phyloP scores from a whole-genome alignment of 345 rosid species.

The Aquilaria yunnanensis region DNA sequence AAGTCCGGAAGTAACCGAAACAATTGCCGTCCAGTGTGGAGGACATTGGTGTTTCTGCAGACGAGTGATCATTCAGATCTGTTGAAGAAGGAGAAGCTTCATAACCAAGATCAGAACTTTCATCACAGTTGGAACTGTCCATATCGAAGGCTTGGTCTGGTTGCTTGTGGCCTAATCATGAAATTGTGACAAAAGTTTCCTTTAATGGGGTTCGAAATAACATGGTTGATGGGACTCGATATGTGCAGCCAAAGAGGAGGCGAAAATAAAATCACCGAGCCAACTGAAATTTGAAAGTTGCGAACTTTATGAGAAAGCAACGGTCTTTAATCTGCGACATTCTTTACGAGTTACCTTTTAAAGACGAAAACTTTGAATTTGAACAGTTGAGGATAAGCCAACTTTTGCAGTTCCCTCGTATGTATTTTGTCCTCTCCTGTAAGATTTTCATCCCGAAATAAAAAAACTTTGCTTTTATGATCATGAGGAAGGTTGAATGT shows the following conservation, averaged over 20 bases:
- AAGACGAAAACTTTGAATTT: constrained; percentile 32
- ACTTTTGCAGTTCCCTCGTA: constrained; percentile 35
- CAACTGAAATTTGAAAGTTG: constrained; percentile 34
- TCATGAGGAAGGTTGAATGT: constrained; percentile 1
- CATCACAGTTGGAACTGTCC: constrained; percentile 41
- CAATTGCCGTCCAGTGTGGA: constrained; percentile 55
- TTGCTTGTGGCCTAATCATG: constrained; percentile 28
- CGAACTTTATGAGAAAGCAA: constrained; percentile 35
- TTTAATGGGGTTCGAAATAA: constrained; percentile 19
- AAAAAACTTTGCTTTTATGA: constrained; percentile 12
- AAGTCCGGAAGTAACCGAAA: constrained; percentile 44
- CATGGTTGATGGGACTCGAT: constrained; percentile 12
- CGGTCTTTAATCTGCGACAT: constrained; percentile 24
- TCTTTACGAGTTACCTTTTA: constrained; percentile 34
- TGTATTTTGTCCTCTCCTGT: constrained; percentile 9
- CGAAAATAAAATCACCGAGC: constrained; percentile 19
- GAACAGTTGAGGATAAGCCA: constrained; percentile 20
- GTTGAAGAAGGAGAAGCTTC: constrained; percentile 47
- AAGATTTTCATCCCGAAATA: constrained; percentile 14
- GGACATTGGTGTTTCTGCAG: constrained; percentile 48
- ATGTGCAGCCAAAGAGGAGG: constrained; percentile 13
- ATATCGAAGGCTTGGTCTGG: constrained; percentile 16
- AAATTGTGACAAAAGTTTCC: neutral
- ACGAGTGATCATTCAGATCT: constrained; percentile 43
- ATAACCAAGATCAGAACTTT: constrained; percentile 41